Conservation (phyloP, 805 yeast genomes). For the Cephaloascus fragrans region DNA sequence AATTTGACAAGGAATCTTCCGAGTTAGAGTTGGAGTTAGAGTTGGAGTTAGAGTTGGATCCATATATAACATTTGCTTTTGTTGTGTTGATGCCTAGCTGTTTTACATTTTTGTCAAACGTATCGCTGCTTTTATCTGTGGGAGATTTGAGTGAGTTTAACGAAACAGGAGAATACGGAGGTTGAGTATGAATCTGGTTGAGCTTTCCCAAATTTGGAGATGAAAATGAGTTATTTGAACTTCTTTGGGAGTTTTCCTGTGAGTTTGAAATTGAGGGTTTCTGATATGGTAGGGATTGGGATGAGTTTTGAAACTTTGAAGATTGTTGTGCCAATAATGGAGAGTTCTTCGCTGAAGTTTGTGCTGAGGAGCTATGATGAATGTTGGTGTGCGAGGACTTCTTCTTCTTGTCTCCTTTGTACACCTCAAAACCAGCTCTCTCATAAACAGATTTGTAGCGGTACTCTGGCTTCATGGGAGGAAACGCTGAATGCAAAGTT, state of each 20-base stretch:
- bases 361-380: not conserved
- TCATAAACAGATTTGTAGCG: slow-evolving; percentile 65
- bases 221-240: not conserved
- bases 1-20: not conserved
- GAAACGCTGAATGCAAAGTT: slow-evolving; percentile 48
- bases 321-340: not conserved
- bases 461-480: slow-evolving; percentile 55
- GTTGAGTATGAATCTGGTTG: too few relatives aligned
- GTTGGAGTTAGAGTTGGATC: too few relatives aligned
- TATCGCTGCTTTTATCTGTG: not conserved
- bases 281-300: not conserved
- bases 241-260: not conserved
- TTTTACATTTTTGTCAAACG: not conserved
- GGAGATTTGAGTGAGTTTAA: not conserved
- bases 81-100: not conserved
- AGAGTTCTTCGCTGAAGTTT: not conserved
- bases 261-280: not conserved
- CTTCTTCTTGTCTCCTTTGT: slow-evolving; percentile 8
- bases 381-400: not conserved
- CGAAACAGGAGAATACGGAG: not conserved
- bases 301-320: not conserved
- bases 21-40: not conserved
- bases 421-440: slow-evolving; percentile 72
- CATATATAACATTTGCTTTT: not conserved
- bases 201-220: not conserved